Conservation (phyloP, 2,329 filamentous ascomycete genomes). For the Aspergillus sojae region DNA sequence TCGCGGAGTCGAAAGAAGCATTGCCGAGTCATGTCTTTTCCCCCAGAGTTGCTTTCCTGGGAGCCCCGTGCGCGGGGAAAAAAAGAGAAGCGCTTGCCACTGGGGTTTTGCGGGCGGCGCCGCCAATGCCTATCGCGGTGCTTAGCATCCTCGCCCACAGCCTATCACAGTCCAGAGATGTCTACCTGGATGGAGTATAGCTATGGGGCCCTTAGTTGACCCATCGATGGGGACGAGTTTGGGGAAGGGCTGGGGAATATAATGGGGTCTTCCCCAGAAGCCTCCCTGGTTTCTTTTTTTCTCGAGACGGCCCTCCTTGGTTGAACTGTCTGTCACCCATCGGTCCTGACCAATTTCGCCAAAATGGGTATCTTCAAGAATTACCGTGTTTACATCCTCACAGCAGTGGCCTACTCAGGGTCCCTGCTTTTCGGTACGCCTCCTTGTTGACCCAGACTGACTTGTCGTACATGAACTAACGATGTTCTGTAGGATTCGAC, state of each 20-base stretch:
- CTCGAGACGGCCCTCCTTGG: slow-evolving; percentile 6
- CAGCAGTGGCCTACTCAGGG: slow-evolving; percentile 47
- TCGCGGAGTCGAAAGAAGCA: slow-evolving; percentile 11
- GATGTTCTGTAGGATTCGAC: slow-evolving; percentile 39
- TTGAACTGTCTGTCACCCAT: slow-evolving; percentile 3
- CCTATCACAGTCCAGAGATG: slow-evolving; percentile 1
- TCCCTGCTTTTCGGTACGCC: slow-evolving; percentile 47
- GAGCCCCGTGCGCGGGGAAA: slow-evolving; percentile 14
- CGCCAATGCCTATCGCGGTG: neutral
- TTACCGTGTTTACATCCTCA: slow-evolving; percentile 49
- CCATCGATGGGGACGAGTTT: neutral
- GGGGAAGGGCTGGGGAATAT: neutral
- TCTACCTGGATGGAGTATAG: slow-evolving; percentile 1
- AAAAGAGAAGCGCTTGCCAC: slow-evolving; percentile 7
- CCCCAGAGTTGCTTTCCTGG: slow-evolving; percentile 11
- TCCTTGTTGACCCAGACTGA: neutral
- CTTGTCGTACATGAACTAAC: neutral
- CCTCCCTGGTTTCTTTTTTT: slow-evolving; percentile 1
- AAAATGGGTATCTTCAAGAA: slow-evolving; percentile 42
- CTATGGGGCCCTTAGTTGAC: neutral
- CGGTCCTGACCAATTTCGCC: slow-evolving; percentile 6
- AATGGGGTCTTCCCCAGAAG: neutral
- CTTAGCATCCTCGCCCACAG: neutral
- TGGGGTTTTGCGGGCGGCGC: slow-evolving; percentile 10
- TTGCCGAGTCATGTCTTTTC: slow-evolving; percentile 1